Conservation (phyloP, 2,329 filamentous ascomycete genomes). For the Sporothrix dimorphospora region DNA sequence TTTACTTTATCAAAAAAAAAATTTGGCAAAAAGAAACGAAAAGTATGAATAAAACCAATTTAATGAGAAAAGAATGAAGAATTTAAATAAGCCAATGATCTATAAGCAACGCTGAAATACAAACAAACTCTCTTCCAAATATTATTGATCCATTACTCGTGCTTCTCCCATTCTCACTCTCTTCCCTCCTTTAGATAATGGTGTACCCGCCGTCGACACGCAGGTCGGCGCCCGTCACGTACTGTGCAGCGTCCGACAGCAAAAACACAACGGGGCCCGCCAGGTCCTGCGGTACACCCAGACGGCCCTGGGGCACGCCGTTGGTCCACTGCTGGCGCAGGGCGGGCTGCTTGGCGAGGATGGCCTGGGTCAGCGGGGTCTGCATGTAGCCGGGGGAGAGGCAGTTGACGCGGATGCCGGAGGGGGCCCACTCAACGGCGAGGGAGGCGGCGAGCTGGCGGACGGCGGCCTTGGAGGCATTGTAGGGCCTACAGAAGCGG, state of each 20-base stretch:
- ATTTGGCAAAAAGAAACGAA: no score
- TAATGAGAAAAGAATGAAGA: no score
- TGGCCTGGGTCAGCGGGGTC: conserved; percentile 91
- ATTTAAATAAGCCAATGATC: no score
- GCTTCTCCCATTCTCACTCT: neutral
- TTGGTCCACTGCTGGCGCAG: conserved; percentile 89
- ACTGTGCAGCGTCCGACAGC: conserved; percentile 75
- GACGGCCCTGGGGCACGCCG: conserved; percentile 88
- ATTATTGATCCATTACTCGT: neutral
- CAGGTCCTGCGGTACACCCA: conserved; percentile 88
- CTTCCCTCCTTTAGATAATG: conserved; percentile 59
- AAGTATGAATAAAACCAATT: no score
- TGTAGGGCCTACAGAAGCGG: conserved; percentile 68
- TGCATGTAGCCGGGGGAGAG: conserved; percentile 97
- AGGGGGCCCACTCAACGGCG: conserved; percentile 90
- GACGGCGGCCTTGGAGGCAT: conserved; percentile 89
- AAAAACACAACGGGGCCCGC: conserved; percentile 92
- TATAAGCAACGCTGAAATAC: neutral
- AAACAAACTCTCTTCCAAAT: neutral
- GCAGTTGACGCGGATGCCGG: conserved; percentile 89
- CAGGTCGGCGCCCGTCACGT: conserved; percentile 74
- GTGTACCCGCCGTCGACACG: conserved; percentile 89
- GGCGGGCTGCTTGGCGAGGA: conserved; percentile 89
- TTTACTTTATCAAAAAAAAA: no score
- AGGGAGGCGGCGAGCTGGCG: conserved; percentile 84